Evolutionary conservation across 352 stramenopile species (phyloP), one percentile per base, ranked within the genome.

Genomic region (Phytophthora constricta): DNA sequence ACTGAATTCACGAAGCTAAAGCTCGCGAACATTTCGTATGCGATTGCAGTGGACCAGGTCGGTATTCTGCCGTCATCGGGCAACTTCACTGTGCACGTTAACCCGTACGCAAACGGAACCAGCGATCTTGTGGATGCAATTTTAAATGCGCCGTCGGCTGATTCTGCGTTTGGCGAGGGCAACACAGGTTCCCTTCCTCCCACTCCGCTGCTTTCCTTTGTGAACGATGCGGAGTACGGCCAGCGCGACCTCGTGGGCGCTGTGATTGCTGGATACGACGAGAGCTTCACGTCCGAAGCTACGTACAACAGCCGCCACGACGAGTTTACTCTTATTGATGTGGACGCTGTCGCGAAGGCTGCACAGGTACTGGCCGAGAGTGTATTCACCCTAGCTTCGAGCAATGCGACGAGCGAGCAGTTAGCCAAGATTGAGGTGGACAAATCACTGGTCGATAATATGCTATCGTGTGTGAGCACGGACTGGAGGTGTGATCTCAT

Each of bases 21-120:
- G 27, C 73, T 90, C 8, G 74, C 68, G 2, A 78, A 80, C 37
- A 82, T 96, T 56, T 76, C 74, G 62, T 86, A 88, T 51, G 85
- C 80, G 31, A 92, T 96, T 62, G 86, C 84, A 4, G 74, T 96
- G 3, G 87, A 94, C 51, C 87, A 94, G 57, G 87, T 96, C 16
- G 87, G 85, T 0, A 68, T 87, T 25, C 20, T 90, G 2, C 68
- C 72, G 2, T 70, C 76, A 42, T 77, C 66, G 1, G 79, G 79
- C 19, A 90, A 90, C 50, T 89, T 91, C 42, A 86, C 73, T 7
- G 43, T 95, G 26, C 85, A 93, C 60, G 49, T 90, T 46, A 95
- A 95, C 64, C 84, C 84, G 10, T 67, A 88, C 54, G 63, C 74
- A 9, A 82, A 82, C 27, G 65, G 66, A 34, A 65, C 81, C 13